Conservation (phyloP, 139 green algal genomes). For the Chara braunii region DNA sequence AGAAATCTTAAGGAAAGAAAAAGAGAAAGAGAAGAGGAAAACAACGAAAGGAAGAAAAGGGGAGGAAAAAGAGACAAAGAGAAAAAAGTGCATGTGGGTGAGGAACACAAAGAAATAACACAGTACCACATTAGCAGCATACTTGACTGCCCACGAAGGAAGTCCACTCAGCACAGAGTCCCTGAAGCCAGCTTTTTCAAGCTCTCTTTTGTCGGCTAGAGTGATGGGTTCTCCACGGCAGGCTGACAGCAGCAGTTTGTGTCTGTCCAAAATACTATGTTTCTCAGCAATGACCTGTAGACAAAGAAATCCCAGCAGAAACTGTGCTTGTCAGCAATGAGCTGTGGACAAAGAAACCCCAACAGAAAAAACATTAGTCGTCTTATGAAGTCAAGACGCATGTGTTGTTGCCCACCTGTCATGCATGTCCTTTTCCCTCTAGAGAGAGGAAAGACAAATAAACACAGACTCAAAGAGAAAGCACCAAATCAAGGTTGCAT, state of each 20-base stretch:
- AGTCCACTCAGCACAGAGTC: conserved; percentile 20
- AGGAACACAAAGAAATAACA: no score
- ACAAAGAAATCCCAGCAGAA: neutral
- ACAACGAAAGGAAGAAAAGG: no score
- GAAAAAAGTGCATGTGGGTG: neutral
- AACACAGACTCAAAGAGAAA: no score
- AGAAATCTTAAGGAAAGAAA: no score
- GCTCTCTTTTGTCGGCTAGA: conserved; percentile 1
- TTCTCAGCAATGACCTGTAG: conserved; percentile 29
- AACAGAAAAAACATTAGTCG: no score
- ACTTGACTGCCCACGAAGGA: conserved; percentile 35
- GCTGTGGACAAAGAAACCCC: conserved; percentile 9
- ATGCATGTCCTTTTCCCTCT: no score
- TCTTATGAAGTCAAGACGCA: no score
- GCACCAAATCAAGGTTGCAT: no score
- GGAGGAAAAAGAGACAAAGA: neutral
- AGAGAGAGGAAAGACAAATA: no score
- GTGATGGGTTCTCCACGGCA: conserved; percentile 1
- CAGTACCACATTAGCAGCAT: conserved; percentile 23
- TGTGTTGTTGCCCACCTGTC: no score
- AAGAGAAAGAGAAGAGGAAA: no score
- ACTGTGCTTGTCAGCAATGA: conserved; percentile 7
- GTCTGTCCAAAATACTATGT: conserved; percentile 23
- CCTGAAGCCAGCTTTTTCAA: conserved; percentile 21
- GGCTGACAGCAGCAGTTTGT: conserved; percentile 25